Evolutionary conservation across 345 rosid species (phyloP), one percentile per base, ranked within the genome.

Genomic region (Cardamine resedifolia): DNA sequence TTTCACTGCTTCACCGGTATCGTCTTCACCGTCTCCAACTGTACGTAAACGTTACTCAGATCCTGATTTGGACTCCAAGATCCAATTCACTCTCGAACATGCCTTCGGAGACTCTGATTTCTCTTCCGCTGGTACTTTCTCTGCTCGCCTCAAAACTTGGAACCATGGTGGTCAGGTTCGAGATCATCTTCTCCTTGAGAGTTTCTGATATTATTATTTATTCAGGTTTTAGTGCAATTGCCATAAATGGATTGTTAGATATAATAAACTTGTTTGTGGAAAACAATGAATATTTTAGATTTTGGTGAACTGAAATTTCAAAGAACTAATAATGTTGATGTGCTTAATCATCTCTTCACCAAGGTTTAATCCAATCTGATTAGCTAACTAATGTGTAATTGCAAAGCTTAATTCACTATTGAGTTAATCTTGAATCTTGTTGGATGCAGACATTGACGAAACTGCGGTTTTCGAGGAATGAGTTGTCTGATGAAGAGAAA

Each of bases 81-180:
- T 95, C 90, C 98, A 90, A 56, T 91, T 95, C 76, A 51, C 90
- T 16, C 89, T 95, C 39, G 93, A 95, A n/a, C 99, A 95, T 71
- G 93, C 99, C 56, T 91, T 95, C 23, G 96, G 96, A 0, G 96
- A 91, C 68, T 86, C 96, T 48, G 90, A 81, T 80, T 91, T 95
- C 81, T 70, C 80, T 30, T 81, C 88, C 15, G 94, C 96, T 15
- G 98, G 96, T 50, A 82, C 87, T 74, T 95, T 95, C 84, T 85
- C 97, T 19, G 99, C 96, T 57, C 98, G 98, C 65, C 89, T 95
- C 74, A 95, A 84, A 83, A 86, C 94, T 45, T 85, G 87, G 84
- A 84, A 72, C 63, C 93, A 88, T 52, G 98, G 99, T 2, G 85
- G 87, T 68, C 95, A 87, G 97, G 99, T 56, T 38, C n/a, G 5